phyloP scores from a whole-genome alignment of 2,329 filamentous ascomycete genomes.

The Colletotrichum liaoningense region DNA sequence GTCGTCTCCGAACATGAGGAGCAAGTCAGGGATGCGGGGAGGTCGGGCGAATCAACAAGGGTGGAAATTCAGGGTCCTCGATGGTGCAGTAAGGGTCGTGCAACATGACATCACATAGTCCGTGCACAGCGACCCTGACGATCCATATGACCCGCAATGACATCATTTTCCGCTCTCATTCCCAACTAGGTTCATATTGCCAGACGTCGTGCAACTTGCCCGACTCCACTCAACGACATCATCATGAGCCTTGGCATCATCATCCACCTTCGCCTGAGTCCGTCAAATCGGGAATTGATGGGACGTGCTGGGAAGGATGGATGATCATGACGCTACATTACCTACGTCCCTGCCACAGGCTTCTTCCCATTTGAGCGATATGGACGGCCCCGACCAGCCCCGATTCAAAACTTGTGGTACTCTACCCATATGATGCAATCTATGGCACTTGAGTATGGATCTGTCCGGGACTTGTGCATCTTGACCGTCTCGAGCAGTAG shows the following conservation, averaged over 20 bases:
- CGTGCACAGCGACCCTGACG: conserved; percentile 31
- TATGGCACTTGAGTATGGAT: no score
- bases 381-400: no score
- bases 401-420: no score
- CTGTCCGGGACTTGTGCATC: no score
- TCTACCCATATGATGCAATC: no score
- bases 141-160: conserved; percentile 23
- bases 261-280: not conserved
- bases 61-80: conserved; percentile 32
- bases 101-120: conserved; percentile 26
- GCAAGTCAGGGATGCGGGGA: not conserved
- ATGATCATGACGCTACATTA: not conserved
- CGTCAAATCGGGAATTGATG: not conserved
- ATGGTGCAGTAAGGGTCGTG: conserved; percentile 29
- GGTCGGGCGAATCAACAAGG: not conserved
- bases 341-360: no score
- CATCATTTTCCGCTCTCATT: conserved; percentile 1
- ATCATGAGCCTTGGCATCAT: conserved; percentile 22
- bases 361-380: not conserved
- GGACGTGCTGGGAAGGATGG: not conserved
- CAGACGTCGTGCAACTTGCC: not conserved
- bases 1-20: no score
- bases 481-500: no score
- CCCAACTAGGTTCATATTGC: not conserved
- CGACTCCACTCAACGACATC: conserved; percentile 17